Conservation (phyloP, 768 basidiomycete genomes). For the Boletus fagicola region DNA sequence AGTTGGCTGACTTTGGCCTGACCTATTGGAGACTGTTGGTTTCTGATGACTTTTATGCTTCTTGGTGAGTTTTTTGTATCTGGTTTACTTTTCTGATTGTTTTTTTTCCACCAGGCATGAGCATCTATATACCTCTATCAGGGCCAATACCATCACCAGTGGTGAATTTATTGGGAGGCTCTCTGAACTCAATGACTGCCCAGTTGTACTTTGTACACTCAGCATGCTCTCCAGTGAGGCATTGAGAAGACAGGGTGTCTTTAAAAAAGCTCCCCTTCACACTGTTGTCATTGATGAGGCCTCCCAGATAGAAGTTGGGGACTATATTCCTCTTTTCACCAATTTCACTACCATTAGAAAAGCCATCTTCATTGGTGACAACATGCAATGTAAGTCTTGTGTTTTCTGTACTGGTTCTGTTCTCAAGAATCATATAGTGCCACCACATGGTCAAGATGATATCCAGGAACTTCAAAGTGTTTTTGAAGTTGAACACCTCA, state of each 20-base stretch:
- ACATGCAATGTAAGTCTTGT: conserved; percentile 54
- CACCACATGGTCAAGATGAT: conserved; percentile 76
- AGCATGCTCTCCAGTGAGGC: conserved; percentile 61
- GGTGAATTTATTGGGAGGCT: conserved; percentile 35
- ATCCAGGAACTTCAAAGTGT: conserved; percentile 65
- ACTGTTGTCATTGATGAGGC: conserved; percentile 66
- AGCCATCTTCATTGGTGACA: conserved; percentile 62
- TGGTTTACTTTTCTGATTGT: not conserved
- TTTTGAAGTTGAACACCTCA: conserved; percentile 71
- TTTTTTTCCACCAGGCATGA: conserved; percentile 63
- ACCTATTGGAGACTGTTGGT: conserved; percentile 64
- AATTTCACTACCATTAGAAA: conserved; percentile 43
- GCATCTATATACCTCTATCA: conserved; percentile 59
- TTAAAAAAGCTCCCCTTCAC: conserved; percentile 37
- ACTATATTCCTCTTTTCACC: conserved; percentile 45
- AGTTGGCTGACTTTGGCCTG: conserved; percentile 57
- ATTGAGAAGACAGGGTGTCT: conserved; percentile 21
- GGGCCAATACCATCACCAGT: conserved; percentile 52
- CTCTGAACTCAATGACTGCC: conserved; percentile 36
- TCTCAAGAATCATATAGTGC: conserved; percentile 49
- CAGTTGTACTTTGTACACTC: conserved; percentile 73
- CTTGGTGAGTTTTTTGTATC: conserved; percentile 49
- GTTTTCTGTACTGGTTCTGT: conserved; percentile 29
- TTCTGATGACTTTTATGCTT: conserved; percentile 62
- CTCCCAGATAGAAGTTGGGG: conserved; percentile 60